phyloP scores from a whole-genome alignment of 176 grass and related monocot species.

The Triticum urartu region DNA sequence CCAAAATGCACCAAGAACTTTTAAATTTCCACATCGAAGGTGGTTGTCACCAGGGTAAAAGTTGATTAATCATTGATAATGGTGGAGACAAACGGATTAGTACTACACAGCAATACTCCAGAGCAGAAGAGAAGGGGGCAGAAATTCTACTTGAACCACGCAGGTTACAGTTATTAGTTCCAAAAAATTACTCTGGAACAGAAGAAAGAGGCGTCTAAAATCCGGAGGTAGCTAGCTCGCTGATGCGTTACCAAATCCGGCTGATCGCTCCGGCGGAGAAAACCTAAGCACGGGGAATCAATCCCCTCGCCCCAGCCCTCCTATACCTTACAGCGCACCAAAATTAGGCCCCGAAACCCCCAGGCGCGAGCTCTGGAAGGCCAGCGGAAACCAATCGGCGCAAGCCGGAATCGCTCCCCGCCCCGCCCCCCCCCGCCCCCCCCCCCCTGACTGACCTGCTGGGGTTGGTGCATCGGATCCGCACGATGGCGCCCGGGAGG shows the following conservation, averaged over 20 bases:
- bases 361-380: not conserved
- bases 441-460: constrained; percentile 57
- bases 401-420: not conserved
- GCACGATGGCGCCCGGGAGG: constrained; percentile 85
- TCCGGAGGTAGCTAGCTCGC: not conserved
- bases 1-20: not conserved
- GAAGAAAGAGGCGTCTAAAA: not conserved
- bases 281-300: constrained; percentile 21
- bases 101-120: not conserved
- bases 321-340: not conserved
- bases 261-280: not conserved
- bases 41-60: not conserved
- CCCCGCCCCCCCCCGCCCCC: not conserved
- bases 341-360: constrained; percentile 8
- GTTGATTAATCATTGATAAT: not conserved
- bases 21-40: not conserved
- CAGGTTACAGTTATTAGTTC: too few relatives aligned
- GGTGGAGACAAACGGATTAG: not conserved
- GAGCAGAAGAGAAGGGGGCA: not conserved
- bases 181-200: too few relatives aligned
- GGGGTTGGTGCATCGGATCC: constrained; percentile 94
- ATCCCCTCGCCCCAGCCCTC: not conserved
- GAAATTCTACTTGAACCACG: not conserved
- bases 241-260: not conserved
- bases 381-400: not conserved